phyloP scores from a whole-genome alignment of 345 rosid genomes.

The Gossypium rotundifolium region DNA sequence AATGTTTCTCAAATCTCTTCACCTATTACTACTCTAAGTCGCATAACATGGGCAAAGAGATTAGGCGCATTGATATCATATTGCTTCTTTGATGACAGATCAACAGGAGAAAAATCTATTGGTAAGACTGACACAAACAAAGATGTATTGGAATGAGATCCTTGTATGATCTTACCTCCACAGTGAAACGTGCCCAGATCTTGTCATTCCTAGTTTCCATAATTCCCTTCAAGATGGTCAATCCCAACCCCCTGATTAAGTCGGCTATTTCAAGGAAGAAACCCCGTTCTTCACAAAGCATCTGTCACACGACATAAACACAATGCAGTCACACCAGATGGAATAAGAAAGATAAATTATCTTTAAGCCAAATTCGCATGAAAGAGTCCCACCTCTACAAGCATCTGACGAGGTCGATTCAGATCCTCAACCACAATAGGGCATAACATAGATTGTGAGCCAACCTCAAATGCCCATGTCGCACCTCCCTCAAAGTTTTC shows the following conservation, averaged over 20 bases:
- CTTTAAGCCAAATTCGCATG: not conserved
- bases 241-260: conserved; percentile 76
- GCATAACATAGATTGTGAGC: conserved; percentile 76
- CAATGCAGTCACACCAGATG: not conserved
- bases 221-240: conserved; percentile 90
- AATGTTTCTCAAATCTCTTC: not conserved
- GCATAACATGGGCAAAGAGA: not conserved
- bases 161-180: conserved; percentile 55
- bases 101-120: too few relatives aligned
- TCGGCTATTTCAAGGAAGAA: conserved; percentile 94
- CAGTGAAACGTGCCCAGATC: conserved; percentile 85
- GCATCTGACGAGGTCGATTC: conserved; percentile 81
- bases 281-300: conserved; percentile 94
- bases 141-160: not conserved
- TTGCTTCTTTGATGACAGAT: not conserved
- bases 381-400: conserved; percentile 60
- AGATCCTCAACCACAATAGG: conserved; percentile 97
- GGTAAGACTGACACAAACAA: not conserved
- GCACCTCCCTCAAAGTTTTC: conserved; percentile 84
- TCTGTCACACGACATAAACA: conserved; percentile 35
- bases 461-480: conserved; percentile 97
- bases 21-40: not conserved
- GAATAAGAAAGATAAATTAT: not conserved
- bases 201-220: conserved; percentile 78
- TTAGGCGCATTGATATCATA: not conserved